These are phyloP conservation scores for Sordaria brevicollis DNA, from an alignment of 495 filamentous ascomycete genomes.

Conservation along the genomic window DNA sequence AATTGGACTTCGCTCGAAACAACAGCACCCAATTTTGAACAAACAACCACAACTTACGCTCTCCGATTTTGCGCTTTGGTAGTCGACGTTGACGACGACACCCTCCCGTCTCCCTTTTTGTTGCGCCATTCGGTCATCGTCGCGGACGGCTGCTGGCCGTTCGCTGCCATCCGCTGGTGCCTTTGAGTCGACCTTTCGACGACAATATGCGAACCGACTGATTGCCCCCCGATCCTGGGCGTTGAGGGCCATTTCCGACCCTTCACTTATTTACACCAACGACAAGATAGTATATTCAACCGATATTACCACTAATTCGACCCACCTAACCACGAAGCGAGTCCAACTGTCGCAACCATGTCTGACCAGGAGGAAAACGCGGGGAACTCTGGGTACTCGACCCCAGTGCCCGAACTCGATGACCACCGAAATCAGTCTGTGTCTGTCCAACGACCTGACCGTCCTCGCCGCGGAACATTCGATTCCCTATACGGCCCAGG, in stretches of 20 bases:
- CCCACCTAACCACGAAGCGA: neutral
- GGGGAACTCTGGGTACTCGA: constrained; percentile 48
- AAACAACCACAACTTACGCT: neutral
- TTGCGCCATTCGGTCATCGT: constrained; percentile 3
- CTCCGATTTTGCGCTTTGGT: neutral
- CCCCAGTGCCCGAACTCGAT: constrained; percentile 80
- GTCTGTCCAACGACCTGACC: constrained; percentile 47
- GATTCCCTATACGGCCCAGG: constrained; percentile 40
- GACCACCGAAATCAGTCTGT: constrained; percentile 79
- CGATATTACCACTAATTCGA: neutral
- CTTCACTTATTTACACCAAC: neutral
- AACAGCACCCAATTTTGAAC: constrained; percentile 4
- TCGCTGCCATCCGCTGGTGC: constrained; percentile 32
- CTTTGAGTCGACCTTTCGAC: constrained; percentile 5
- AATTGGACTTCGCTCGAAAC: constrained; percentile 49
- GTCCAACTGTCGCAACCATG: constrained; percentile 32
- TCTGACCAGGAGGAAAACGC: constrained; percentile 43
- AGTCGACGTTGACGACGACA: neutral
- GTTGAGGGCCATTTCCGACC: constrained; percentile 15
- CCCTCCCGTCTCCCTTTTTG: neutral
- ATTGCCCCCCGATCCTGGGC: constrained; percentile 10
- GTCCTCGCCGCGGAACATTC: constrained; percentile 44
- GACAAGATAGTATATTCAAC: neutral
- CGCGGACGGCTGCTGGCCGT: constrained; percentile 29
- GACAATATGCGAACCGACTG: constrained; percentile 24